phyloP scores from a whole-genome alignment of 2,329 filamentous ascomycete species.

The Aspergillus terreus region DNA sequence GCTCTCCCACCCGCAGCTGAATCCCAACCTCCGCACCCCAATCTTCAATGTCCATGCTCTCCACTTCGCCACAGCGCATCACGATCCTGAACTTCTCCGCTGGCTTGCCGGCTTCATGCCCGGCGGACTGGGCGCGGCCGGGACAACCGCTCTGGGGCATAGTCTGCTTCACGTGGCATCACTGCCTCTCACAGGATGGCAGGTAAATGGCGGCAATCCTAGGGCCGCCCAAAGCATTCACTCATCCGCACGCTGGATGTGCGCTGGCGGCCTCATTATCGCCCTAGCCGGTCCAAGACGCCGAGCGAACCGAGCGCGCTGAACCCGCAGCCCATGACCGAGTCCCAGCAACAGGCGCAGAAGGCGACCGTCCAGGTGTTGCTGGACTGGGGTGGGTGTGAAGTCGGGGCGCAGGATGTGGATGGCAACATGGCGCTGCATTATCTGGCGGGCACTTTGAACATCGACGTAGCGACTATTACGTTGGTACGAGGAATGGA shows the following conservation, averaged over 20 bases:
- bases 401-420: background rate
- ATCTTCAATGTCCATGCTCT: conserved; percentile 8
- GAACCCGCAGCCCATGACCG: background rate
- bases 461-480: conserved; percentile 1
- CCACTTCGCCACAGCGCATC: conserved; percentile 8
- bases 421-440: conserved; percentile 6
- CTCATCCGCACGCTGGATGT: conserved; percentile 3
- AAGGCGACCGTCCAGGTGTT: background rate
- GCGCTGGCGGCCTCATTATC: background rate
- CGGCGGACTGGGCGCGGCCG: background rate
- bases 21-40: conserved; percentile 6
- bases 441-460: conserved; percentile 3
- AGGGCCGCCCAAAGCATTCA: conserved; percentile 7
- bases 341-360: background rate
- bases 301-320: too few relatives aligned
- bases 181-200: conserved; percentile 2
- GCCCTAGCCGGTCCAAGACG: too few relatives aligned
- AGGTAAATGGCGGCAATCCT: background rate
- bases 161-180: conserved; percentile 10
- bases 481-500: background rate
- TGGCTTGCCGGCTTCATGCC: conserved; percentile 8
- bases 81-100: conserved; percentile 6
- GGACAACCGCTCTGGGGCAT: conserved; percentile 5
- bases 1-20: conserved; percentile 3
- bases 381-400: background rate